These are phyloP conservation scores for Hortiboletus campestris DNA, from an alignment of 768 basidiomycete genomes.

Conservation along the genomic window DNA sequence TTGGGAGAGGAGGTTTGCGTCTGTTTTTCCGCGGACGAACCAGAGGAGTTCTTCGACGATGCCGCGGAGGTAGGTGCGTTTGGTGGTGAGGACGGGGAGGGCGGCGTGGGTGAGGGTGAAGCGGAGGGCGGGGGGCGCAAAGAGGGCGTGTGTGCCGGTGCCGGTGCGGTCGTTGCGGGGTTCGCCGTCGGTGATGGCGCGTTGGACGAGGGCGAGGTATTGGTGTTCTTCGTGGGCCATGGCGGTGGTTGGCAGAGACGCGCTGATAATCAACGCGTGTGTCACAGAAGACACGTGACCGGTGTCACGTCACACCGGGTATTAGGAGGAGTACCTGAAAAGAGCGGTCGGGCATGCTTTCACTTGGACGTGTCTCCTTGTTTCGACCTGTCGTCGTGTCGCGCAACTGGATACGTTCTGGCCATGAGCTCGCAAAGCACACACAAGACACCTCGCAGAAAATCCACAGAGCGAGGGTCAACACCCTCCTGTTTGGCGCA, in stretches of 20 bases:
- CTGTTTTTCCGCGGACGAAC: slow-evolving; percentile 87
- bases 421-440: not conserved
- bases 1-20: slow-evolving; percentile 67
- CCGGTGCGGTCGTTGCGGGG: slow-evolving; percentile 88
- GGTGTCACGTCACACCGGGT: slow-evolving; percentile 13
- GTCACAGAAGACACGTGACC: slow-evolving; percentile 12
- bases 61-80: slow-evolving; percentile 88
- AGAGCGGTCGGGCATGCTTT: not conserved
- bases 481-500: slow-evolving; percentile 26
- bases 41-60: slow-evolving; percentile 94
- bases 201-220: slow-evolving; percentile 80
- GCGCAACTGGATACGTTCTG: slow-evolving; percentile 1
- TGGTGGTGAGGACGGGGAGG: slow-evolving; percentile 91
- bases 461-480: slow-evolving; percentile 22
- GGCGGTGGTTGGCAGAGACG: slow-evolving; percentile 17
- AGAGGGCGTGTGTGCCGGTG: slow-evolving; percentile 88
- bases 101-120: slow-evolving; percentile 78
- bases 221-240: slow-evolving; percentile 80
- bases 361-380: slow-evolving; percentile 1
- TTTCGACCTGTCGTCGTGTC: not conserved
- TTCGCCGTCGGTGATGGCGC: slow-evolving; percentile 75
- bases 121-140: slow-evolving; percentile 86
- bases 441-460: slow-evolving; percentile 10
- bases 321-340: too few relatives aligned
- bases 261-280: slow-evolving; percentile 7